These are phyloP conservation scores for Podospora appendiculata DNA, from an alignment of 495 filamentous ascomycete species.

Conservation along the genomic window DNA sequence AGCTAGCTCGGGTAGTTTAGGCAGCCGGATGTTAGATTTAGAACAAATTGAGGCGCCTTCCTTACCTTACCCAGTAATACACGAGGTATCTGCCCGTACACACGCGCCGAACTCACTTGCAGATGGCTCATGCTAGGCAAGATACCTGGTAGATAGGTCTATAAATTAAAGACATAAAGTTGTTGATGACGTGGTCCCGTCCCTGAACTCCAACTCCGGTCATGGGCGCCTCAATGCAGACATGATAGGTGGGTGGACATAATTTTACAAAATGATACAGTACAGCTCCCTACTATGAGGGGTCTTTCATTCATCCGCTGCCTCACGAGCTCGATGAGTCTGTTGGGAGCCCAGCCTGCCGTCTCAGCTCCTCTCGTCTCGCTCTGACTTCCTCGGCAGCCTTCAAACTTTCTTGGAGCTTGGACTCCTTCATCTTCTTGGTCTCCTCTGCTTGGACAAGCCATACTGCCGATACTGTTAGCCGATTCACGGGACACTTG, in stretches of 20 bases:
- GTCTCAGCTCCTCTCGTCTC: constrained; percentile 54
- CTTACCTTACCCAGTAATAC: too few species aligned
- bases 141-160: too few species aligned
- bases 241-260: background rate
- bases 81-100: too few species aligned
- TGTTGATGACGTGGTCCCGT: too few species aligned
- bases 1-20: too few species aligned
- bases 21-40: too few species aligned
- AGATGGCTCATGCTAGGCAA: too few species aligned
- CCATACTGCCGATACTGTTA: constrained; percentile 50
- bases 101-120: too few species aligned
- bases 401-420: constrained; percentile 43
- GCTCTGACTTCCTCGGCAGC: constrained; percentile 51
- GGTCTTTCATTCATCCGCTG: background rate
- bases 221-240: too few species aligned
- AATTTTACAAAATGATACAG: background rate
- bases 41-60: too few species aligned
- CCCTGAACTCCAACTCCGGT: too few species aligned
- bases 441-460: constrained; percentile 55
- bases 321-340: constrained; percentile 1
- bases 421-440: constrained; percentile 46
- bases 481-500: background rate
- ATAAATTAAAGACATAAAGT: too few species aligned
- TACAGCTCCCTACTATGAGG: background rate
- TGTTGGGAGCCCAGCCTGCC: constrained; percentile 28